Evolutionary conservation across 495 filamentous ascomycete genomes (phyloP).

Genomic region (Chlorociboria aeruginascens): DNA sequence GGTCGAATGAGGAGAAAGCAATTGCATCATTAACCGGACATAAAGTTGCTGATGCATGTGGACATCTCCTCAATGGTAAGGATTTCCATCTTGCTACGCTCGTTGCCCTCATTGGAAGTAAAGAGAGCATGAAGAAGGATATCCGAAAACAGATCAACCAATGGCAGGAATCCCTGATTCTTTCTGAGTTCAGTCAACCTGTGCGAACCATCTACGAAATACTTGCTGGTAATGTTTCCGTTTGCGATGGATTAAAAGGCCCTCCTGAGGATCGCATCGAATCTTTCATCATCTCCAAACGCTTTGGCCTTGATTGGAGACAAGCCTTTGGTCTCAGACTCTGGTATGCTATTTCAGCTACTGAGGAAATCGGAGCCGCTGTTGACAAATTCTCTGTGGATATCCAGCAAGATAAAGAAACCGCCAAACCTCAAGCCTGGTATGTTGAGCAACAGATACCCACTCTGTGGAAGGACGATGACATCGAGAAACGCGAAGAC

Average conservation of each 20-base stretch:
- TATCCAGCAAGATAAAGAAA: slow-evolving; percentile 47
- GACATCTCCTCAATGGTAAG: slow-evolving; percentile 53
- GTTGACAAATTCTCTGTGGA: slow-evolving; percentile 58
- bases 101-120: slow-evolving; percentile 65
- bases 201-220: slow-evolving; percentile 84
- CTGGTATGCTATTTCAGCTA: slow-evolving; percentile 63
- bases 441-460: slow-evolving; percentile 39
- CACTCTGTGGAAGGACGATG: slow-evolving; percentile 34
- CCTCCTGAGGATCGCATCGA: slow-evolving; percentile 63
- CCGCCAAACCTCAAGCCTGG: slow-evolving; percentile 46
- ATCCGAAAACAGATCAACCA: slow-evolving; percentile 67
- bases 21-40: slow-evolving; percentile 67
- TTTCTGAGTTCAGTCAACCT: slow-evolving; percentile 77
- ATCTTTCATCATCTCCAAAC: slow-evolving; percentile 64
- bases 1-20: slow-evolving; percentile 67
- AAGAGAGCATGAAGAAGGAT: slow-evolving; percentile 49
- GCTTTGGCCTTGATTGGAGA: slow-evolving; percentile 82
- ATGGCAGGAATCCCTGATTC: slow-evolving; percentile 68
- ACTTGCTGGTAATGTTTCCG: slow-evolving; percentile 70
- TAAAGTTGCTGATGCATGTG: slow-evolving; percentile 70
- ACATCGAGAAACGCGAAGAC: slow-evolving; percentile 52
- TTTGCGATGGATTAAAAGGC: slow-evolving; percentile 63
- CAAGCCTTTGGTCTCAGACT: slow-evolving; percentile 84
- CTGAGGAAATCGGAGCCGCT: slow-evolving; percentile 56
- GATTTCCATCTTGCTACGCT: slow-evolving; percentile 76